A percentile compares a stretch with the other conserved stretches of the same genome.
Conservation (phyloP, 371 early-diverging fungal genomes). For the Lichtheimia hyalospora region DNA sequence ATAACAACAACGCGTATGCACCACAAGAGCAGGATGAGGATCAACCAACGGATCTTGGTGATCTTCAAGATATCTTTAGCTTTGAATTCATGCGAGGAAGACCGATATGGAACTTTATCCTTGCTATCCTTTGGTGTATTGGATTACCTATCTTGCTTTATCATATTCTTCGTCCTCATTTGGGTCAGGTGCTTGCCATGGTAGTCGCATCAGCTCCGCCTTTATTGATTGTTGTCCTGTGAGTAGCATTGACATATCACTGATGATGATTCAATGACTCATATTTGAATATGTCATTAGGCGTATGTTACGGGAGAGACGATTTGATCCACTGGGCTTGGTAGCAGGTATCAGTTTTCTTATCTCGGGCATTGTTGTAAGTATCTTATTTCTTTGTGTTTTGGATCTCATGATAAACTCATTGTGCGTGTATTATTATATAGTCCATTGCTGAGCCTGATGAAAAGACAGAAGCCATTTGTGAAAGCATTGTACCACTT, state of each 20-base stretch:
- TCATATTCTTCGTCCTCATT: slow-evolving; percentile 23
- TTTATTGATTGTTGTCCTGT: slow-evolving; percentile 28
- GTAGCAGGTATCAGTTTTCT: slow-evolving; percentile 34
- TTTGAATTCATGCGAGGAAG: slow-evolving; percentile 35
- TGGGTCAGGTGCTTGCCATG: slow-evolving; percentile 42
- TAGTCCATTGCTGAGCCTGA: slow-evolving; percentile 45
- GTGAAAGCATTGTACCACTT: slow-evolving; percentile 35
- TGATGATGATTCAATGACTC: too few relatives aligned
- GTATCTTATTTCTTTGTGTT: background rate
- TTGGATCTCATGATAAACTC: background rate
- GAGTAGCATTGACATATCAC: slow-evolving; percentile 7
- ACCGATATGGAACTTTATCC: slow-evolving; percentile 30
- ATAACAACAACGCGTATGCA: slow-evolving; percentile 7
- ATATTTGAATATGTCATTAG: too few relatives aligned
- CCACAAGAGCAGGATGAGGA: slow-evolving; percentile 27
- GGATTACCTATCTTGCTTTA: slow-evolving; percentile 38
- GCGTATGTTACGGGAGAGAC: slow-evolving; percentile 24
- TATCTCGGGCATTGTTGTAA: slow-evolving; percentile 33
- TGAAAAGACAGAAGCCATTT: slow-evolving; percentile 27
- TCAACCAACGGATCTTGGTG: slow-evolving; percentile 29
- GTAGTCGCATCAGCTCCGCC: slow-evolving; percentile 38
- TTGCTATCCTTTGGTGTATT: slow-evolving; percentile 40
- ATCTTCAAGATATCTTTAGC: slow-evolving; percentile 31
- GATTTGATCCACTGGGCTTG: slow-evolving; percentile 27
- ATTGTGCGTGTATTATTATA: slow-evolving; percentile 3